Conservation (phyloP, 345 rosid genomes). For the Rhodamnia rubescens region DNA sequence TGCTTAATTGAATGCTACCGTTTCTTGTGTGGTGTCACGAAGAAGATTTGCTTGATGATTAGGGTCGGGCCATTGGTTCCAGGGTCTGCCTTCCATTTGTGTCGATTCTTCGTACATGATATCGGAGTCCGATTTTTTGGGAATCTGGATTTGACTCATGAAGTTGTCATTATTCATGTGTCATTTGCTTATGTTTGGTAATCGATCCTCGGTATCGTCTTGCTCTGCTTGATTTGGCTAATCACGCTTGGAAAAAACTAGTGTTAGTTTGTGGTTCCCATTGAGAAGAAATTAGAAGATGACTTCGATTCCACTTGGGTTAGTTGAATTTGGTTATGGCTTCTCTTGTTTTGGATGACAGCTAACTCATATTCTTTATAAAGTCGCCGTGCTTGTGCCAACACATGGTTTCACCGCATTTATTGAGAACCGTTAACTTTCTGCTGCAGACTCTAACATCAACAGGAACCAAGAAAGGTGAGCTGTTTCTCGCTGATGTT, state of each 20-base stretch:
- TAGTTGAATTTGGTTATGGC: background rate
- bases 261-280: background rate
- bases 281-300: background rate
- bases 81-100: background rate
- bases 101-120: background rate
- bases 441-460: conserved; percentile 59
- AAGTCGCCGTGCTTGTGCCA: background rate
- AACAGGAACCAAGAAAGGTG: conserved; percentile 70
- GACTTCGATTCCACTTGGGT: background rate
- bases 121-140: background rate
- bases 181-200: background rate
- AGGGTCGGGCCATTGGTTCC: background rate
- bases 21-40: background rate
- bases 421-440: background rate
- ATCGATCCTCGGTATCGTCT: background rate
- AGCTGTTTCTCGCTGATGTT: conserved; percentile 68
- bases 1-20: background rate
- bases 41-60: background rate
- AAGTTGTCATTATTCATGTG: background rate
- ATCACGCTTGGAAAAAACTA: background rate
- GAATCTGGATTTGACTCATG: background rate
- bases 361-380: background rate
- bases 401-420: background rate
- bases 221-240: background rate
- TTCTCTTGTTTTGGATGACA: background rate